phyloP scores from a whole-genome alignment of 2,329 filamentous ascomycete species.

The Graphilbum fragrans region DNA sequence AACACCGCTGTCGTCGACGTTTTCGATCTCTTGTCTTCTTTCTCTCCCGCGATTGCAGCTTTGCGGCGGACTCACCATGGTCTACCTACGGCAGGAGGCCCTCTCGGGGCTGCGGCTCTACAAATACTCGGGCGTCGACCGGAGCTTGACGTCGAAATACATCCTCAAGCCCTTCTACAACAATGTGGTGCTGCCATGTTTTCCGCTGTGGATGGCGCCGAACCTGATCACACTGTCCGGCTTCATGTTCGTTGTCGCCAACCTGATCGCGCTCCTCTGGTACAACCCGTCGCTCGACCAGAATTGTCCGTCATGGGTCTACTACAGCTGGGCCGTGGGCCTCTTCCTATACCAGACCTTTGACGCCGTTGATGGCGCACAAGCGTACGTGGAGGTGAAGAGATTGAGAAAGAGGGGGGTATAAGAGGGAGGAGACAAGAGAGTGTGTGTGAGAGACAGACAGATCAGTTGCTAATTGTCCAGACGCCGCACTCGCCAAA shows the following conservation, averaged over 20 bases:
- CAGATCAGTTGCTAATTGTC: neutral
- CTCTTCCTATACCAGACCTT: conserved; percentile 97
- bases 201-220: conserved; percentile 90
- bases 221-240: conserved; percentile 82
- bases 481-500: conserved; percentile 78
- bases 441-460: no score
- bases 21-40: neutral
- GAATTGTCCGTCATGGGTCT: conserved; percentile 92
- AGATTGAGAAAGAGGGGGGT: neutral
- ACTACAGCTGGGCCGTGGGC: conserved; percentile 79
- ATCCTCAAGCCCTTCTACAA: conserved; percentile 97
- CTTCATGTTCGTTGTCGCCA: conserved; percentile 79
- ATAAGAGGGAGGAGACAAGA: neutral
- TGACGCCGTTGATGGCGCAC: conserved; percentile 88
- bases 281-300: conserved; percentile 90
- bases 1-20: no score
- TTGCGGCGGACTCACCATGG: conserved; percentile 44
- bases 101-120: conserved; percentile 84
- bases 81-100: conserved; percentile 87
- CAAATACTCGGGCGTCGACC: conserved; percentile 89
- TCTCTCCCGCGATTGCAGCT: neutral
- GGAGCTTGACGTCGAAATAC: conserved; percentile 81
- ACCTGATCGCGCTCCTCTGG: conserved; percentile 86
- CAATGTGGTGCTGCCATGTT: conserved; percentile 84
- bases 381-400: conserved; percentile 53